These are phyloP conservation scores for Backusella australiensis DNA, from an alignment of 192 early-diverging fungal species.

Conservation along the genomic window DNA sequence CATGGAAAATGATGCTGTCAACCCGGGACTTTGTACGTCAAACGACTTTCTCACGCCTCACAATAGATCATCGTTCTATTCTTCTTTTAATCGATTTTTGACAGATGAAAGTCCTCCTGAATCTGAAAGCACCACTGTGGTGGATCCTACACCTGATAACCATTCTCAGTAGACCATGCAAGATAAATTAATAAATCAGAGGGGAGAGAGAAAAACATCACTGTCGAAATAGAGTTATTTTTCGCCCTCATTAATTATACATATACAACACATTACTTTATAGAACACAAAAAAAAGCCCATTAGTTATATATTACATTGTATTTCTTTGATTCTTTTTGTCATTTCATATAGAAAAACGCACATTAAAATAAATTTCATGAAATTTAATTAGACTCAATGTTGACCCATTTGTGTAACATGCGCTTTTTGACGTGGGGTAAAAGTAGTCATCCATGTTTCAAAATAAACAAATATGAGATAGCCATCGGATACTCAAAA, in stretches of 20 bases:
- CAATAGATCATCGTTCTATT: slow-evolving; percentile 10
- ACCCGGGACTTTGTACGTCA: neutral
- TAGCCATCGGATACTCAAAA: neutral
- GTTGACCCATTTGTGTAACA: neutral
- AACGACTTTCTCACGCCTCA: neutral
- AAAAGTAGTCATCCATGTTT: neutral
- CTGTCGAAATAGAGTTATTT: neutral
- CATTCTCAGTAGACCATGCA: neutral
- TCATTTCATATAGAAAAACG: neutral
- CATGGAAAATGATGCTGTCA: neutral
- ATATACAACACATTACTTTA: neutral
- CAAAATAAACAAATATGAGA: neutral
- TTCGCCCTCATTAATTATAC: neutral
- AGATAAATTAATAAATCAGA: neutral
- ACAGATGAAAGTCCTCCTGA: neutral
- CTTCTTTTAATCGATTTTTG: neutral
- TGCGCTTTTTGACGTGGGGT: neutral
- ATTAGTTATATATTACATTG: neutral
- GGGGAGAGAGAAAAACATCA: neutral
- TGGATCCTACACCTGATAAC: neutral
- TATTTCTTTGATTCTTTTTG: neutral
- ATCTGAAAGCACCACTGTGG: neutral
- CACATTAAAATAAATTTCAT: neutral
- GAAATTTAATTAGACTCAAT: neutral
- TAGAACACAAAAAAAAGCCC: neutral